Evolutionary conservation across 2,329 filamentous ascomycete genomes (phyloP).

Genomic region (Amylocarpus encephaloides): DNA sequence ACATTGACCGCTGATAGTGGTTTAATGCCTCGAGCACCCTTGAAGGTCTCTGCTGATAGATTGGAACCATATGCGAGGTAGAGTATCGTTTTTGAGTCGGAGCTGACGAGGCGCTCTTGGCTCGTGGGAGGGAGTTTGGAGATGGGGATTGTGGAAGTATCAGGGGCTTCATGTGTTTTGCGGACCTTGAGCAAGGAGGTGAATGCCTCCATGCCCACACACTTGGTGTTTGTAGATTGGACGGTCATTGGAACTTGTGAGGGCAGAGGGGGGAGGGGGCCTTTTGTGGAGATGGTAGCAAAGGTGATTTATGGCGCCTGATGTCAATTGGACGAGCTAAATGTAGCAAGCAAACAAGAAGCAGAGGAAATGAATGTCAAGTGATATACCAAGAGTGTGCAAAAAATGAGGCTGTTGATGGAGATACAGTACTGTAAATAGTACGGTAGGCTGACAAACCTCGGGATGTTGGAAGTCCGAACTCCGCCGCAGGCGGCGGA

Average conservation of each 20-base stretch:
- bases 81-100: constrained; percentile 47
- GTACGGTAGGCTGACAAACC: no score
- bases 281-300: background rate
- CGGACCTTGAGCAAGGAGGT: constrained; percentile 7
- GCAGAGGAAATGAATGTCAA: no score
- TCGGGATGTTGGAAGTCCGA: background rate
- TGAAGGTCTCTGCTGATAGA: constrained; percentile 72
- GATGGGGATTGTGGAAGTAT: background rate
- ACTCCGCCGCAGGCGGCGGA: background rate
- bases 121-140: constrained; percentile 12
- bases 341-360: background rate
- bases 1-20: constrained; percentile 80
- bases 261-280: background rate
- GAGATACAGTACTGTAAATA: no score
- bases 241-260: constrained; percentile 4
- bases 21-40: constrained; percentile 68
- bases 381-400: no score
- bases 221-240: constrained; percentile 1
- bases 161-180: constrained; percentile 1
- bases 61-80: constrained; percentile 94
- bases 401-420: no score
- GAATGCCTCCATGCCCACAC: constrained; percentile 4
- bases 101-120: constrained; percentile 10
- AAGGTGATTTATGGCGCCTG: background rate
- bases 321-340: background rate